phyloP scores from a whole-genome alignment of 106 monocot genomes.

The Allium fistulosum region DNA sequence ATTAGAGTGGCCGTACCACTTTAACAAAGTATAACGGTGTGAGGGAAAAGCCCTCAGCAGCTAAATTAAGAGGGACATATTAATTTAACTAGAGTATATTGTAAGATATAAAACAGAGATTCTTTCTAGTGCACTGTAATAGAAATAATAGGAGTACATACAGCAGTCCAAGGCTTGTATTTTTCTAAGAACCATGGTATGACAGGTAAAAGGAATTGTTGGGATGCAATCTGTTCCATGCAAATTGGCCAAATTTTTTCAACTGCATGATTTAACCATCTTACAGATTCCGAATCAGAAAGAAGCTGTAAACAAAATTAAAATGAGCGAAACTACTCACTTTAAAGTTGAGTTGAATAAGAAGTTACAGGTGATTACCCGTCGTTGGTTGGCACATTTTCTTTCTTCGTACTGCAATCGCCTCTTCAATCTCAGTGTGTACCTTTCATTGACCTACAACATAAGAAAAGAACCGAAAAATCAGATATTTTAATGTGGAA shows the following conservation, averaged over 20 bases:
- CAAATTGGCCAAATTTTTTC: constrained; percentile 93
- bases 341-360: neutral
- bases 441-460: constrained; percentile 54
- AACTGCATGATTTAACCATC: constrained; percentile 92
- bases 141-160: constrained; percentile 20
- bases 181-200: constrained; percentile 97
- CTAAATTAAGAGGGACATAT: too few relatives aligned
- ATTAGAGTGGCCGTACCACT: too few relatives aligned
- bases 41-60: too few relatives aligned
- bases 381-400: constrained; percentile 61
- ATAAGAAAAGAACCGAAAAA: neutral
- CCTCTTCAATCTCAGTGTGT: constrained; percentile 45
- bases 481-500: too few relatives aligned
- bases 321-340: neutral
- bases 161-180: constrained; percentile 92
- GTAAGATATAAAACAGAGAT: too few relatives aligned
- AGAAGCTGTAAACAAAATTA: constrained; percentile 53
- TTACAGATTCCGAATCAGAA: constrained; percentile 89
- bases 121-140: neutral
- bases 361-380: constrained; percentile 29
- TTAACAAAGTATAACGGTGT: too few relatives aligned
- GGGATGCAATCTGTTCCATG: constrained; percentile 84
- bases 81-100: too few relatives aligned
- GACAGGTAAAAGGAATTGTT: constrained; percentile 80
- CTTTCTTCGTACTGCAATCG: constrained; percentile 67